Conservation (phyloP, 2,329 filamentous ascomycete species). For the Penicillium sp. region DNA sequence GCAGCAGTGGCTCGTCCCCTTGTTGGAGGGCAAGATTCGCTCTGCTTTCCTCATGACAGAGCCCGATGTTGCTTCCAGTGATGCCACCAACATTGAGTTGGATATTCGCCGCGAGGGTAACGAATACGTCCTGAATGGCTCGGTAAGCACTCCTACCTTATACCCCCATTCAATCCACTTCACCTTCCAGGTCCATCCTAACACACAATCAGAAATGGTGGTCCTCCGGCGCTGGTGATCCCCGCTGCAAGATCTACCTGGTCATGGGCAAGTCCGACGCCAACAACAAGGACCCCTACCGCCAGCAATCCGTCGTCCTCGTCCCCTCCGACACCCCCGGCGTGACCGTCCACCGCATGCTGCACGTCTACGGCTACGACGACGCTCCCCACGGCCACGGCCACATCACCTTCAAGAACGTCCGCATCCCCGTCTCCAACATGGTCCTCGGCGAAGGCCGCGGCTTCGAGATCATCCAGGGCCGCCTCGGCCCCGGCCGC, state of each 20-base stretch:
- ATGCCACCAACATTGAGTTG: slow-evolving; percentile 91
- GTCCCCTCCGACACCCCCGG: slow-evolving; percentile 80
- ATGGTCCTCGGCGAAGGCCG: slow-evolving; percentile 91
- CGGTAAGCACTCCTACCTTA: slow-evolving; percentile 53
- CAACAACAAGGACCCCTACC: slow-evolving; percentile 74
- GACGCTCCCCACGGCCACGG: slow-evolving; percentile 98
- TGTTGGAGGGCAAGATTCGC: slow-evolving; percentile 81
- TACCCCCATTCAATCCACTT: neutral
- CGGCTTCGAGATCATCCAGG: slow-evolving; percentile 98
- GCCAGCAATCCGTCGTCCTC: slow-evolving; percentile 89
- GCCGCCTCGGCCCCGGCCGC: slow-evolving; percentile 88
- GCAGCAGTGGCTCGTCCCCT: slow-evolving; percentile 75
- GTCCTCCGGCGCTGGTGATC: slow-evolving; percentile 93
- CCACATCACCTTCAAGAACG: slow-evolving; percentile 85
- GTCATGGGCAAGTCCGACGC: slow-evolving; percentile 94
- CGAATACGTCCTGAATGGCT: slow-evolving; percentile 87
- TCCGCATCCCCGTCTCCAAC: slow-evolving; percentile 79
- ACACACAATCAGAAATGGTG: slow-evolving; percentile 82
- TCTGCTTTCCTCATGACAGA: slow-evolving; percentile 95
- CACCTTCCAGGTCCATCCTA: neutral
- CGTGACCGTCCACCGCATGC: slow-evolving; percentile 90
- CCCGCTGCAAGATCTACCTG: slow-evolving; percentile 88
- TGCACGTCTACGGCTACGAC: slow-evolving; percentile 92
- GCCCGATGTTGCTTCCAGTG: slow-evolving; percentile 81
- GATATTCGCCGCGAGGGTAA: slow-evolving; percentile 80